Base-by-base conservation (phyloP, 495 filamentous ascomycete species). In the Penicillium macrosclerotiorum region DNA sequence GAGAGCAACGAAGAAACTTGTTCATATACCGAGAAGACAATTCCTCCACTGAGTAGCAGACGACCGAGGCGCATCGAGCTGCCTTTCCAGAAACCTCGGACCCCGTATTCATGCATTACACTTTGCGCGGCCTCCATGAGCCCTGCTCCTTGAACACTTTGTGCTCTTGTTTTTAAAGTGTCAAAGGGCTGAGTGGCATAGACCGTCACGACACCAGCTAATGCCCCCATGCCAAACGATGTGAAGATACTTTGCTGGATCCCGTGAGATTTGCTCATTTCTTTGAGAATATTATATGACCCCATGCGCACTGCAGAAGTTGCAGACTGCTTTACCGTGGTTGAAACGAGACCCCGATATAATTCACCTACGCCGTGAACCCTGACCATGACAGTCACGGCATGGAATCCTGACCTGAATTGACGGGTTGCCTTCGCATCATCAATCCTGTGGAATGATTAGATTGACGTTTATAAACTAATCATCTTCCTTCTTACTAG, bases 141-240 rank as follows among this genome's bases (percentile, higher is more conserved):
- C 8, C 72, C 73, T 17, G 75, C 76, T 0, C 65, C 66, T 11
- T 62, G 47, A 2, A 76, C 76, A 50, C 75, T 74, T 65, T 87
- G 82, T 19, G 73, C 73, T 39, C 79, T 64, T 5, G 83, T 86
- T 65, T 87, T 85, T 30, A 87, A 69, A 2, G 77, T 79, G 55
- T 87, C 83, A 60, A 86, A 85, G 2, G 83, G 82, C 65, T 85
- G 80, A 11, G 81, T 86, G 4, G 71, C 73, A 43, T 74, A 70
- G 7, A 82, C 83, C 4, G 82, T 87, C 8, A 84, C 58, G 0
- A 73, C 71, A 0, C 82, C 83, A 0, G 83, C 81, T 4, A 82
- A 45, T 2, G 77, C 73, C 6, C 82, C 82, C 51, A 82, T 84
- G 0, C 62, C 74, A 47, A 87, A 86, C 41, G 80, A 83, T 4